Evolutionary conservation across 2,329 filamentous ascomycete genomes (phyloP), one percentile per base, ranked within the genome.

Genomic region (Metarhizium sp.): DNA sequence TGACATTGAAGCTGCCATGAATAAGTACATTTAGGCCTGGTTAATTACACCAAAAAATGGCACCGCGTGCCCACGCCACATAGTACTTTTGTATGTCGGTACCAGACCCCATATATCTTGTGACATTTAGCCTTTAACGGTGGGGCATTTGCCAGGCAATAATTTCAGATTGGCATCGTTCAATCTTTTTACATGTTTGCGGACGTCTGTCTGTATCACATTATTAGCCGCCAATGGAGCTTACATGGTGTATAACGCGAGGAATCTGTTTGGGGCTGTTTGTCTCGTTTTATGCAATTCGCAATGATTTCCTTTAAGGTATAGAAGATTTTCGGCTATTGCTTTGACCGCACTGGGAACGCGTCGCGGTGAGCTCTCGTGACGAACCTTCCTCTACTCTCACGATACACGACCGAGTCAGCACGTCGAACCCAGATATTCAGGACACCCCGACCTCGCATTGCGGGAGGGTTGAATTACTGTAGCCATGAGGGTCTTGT

Each of bases 401-500:
- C 7, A 20, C 18, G 18, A 20, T 34, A 34, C 7, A 34, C 32
- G 32, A 11, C 36, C 42, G 18, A 47, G 45, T 16, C 42, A 30
- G 20, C 25, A 13, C 14, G 1, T 48, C 25, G 10, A 45, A 45
- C 6, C 42, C 16, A 45, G 32, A 7, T 5, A 16, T n/a, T 30
- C n/a, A 53, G 45, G 4, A 20, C n/a, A 45, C 11, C 13, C 14
- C 3, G 45, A 30, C 11, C 20, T 45, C 42, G 20, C n/a, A 14
- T 16, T 16, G 30, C 45, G 30, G 3, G 11, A 29, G 25, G n/a
- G n/a, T 20, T 20, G n/a, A 8, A 20, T 11, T n/a, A 20, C 11
- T 48, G 45, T 25, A 48, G 14, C 25, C 40, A 81, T 81, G 72
- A 79, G 69, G 63, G 73, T 81, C 43, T 68, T 81, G 13, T 81